Evolutionary conservation across 2,329 filamentous ascomycete genomes (phyloP).

Genomic region (Fonsecaea nubica): DNA sequence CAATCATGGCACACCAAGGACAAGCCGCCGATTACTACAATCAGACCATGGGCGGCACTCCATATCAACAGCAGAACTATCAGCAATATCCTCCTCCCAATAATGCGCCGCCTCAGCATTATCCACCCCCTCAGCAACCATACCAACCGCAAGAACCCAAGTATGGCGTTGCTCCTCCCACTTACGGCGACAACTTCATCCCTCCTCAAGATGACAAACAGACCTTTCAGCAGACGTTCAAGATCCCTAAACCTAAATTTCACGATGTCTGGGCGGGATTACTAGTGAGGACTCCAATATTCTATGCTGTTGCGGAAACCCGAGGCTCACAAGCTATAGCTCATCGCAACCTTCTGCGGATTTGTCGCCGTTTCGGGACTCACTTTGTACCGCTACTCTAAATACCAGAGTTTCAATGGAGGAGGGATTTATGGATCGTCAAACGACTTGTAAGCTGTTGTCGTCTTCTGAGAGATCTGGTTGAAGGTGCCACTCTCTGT

Average conservation of each 20-base stretch:
- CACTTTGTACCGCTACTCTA: conserved; percentile 74
- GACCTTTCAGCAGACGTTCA: conserved; percentile 80
- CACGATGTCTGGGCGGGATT: conserved; percentile 90
- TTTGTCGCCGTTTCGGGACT: conserved; percentile 79
- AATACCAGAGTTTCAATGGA: conserved; percentile 68
- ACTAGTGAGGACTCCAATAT: conserved; percentile 60
- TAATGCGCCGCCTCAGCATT: conserved; percentile 28
- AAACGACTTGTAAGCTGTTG: conserved; percentile 60
- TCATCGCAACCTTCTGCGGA: conserved; percentile 73
- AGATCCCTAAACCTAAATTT: conserved; percentile 81
- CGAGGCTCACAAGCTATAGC: conserved; percentile 50
- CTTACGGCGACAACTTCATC: conserved; percentile 49
- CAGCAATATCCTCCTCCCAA: conserved; percentile 32
- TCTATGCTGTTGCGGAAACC: neutral
- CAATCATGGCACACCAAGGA: conserved; percentile 38
- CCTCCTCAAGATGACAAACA: conserved; percentile 54
- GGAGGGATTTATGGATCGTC: conserved; percentile 73
- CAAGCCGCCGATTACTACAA: conserved; percentile 40
- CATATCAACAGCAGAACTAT: conserved; percentile 25
- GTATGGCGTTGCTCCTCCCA: conserved; percentile 44
- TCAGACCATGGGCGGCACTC: conserved; percentile 19
- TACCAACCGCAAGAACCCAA: conserved; percentile 34
- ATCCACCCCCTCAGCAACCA: conserved; percentile 30
- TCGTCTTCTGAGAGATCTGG: neutral
- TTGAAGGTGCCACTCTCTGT: neutral